These are phyloP conservation scores for Dendrobium huoshanense DNA, from an alignment of 106 monocot species.

Conservation along the genomic window DNA sequence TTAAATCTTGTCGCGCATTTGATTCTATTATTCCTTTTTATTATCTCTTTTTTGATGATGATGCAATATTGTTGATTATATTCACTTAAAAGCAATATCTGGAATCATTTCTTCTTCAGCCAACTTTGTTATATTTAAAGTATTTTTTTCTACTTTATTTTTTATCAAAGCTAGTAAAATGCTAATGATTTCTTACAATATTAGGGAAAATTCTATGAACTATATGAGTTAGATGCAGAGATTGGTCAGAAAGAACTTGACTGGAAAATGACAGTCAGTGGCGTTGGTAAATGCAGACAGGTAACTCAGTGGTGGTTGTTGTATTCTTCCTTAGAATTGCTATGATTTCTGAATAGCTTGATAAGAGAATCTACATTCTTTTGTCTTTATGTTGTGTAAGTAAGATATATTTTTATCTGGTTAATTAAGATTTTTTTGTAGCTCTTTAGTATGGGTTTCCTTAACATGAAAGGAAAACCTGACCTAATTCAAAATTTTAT, in stretches of 20 bases:
- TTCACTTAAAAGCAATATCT: not conserved
- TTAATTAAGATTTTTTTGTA: not conserved
- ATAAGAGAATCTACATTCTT: not conserved
- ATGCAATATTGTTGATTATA: not conserved
- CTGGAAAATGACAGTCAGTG: slow-evolving; percentile 97
- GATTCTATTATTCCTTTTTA: not conserved
- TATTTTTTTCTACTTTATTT: not conserved
- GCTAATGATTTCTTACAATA: not conserved
- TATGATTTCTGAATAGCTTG: not conserved
- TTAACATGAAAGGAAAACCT: not conserved
- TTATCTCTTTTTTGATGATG: not conserved
- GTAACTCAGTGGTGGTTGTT: slow-evolving; percentile 19
- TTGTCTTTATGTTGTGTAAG: not conserved
- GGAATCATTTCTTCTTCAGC: not conserved
- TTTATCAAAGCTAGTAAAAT: not conserved
- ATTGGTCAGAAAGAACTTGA: slow-evolving; percentile 93
- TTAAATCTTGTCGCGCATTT: too few relatives aligned
- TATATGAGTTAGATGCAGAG: slow-evolving; percentile 96
- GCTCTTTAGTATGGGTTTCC: not conserved
- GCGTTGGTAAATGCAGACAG: slow-evolving; percentile 98
- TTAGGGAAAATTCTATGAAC: slow-evolving; percentile 96
- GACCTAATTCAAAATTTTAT: too few relatives aligned
- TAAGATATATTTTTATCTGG: not conserved
- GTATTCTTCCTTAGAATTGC: not conserved
- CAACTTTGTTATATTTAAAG: not conserved